Evolutionary conservation across 495 filamentous ascomycete genomes (phyloP).

Genomic region (Glutinoglossum americanum): DNA sequence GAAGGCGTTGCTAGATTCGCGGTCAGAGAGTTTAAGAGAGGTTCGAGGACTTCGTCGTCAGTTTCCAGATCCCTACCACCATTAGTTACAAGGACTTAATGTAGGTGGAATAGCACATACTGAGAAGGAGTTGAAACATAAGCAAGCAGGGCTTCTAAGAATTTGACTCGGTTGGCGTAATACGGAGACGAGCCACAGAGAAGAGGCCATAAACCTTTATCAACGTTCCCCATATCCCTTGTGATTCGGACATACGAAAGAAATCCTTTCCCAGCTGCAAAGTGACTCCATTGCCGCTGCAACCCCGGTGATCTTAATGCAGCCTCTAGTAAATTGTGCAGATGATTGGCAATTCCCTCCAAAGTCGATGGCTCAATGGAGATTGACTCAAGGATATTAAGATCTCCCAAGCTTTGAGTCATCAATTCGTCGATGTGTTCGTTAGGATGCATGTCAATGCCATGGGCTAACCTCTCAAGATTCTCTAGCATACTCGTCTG

Average conservation of each 20-base stretch:
- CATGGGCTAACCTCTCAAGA: slow-evolving; percentile 22
- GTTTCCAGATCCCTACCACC: slow-evolving; percentile 11
- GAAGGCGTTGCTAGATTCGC: slow-evolving; percentile 51
- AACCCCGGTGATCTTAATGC: background rate
- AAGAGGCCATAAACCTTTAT: background rate
- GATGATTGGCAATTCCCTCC: background rate
- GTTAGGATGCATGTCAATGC: background rate
- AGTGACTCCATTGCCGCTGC: background rate
- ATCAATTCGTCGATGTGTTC: background rate
- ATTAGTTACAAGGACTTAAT: background rate
- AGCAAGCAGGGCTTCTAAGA: slow-evolving; percentile 2
- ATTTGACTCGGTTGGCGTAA: background rate
- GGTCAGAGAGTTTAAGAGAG: slow-evolving; percentile 38
- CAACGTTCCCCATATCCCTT: background rate
- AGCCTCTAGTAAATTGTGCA: background rate
- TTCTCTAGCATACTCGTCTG: slow-evolving; percentile 44
- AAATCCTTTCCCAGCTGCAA: slow-evolving; percentile 2
- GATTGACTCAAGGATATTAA: background rate
- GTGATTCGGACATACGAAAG: background rate
- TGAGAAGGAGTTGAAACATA: background rate
- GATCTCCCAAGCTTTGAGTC: background rate
- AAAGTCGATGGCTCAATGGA: background rate
- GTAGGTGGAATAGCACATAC: background rate
- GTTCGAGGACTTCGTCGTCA: slow-evolving; percentile 25
- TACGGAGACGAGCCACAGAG: background rate